Conservation (phyloP, 805 yeast genomes). For the Candida peoriensis region DNA sequence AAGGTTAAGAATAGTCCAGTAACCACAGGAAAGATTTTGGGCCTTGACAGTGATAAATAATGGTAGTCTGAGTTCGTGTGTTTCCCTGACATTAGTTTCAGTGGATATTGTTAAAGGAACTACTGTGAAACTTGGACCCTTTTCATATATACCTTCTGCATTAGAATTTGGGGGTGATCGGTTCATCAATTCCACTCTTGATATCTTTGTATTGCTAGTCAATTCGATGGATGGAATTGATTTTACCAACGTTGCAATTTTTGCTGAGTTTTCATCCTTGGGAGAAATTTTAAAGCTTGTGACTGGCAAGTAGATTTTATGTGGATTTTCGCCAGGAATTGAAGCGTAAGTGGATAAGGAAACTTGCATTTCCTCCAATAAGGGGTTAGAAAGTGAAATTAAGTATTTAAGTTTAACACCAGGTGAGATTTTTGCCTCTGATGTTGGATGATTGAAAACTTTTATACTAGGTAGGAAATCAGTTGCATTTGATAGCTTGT, state of each 20-base stretch:
- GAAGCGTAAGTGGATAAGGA: constrained; percentile 11
- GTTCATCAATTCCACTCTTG: constrained; percentile 28
- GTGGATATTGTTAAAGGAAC: constrained; percentile 20
- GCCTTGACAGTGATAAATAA: neutral
- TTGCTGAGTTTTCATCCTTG: constrained; percentile 13
- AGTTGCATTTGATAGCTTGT: constrained; percentile 23
- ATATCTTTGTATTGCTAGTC: constrained; percentile 20
- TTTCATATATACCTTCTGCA: constrained; percentile 11
- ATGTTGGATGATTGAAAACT: constrained; percentile 6
- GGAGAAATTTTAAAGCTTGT: constrained; percentile 13
- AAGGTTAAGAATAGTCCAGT: neutral
- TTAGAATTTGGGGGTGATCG: constrained; percentile 13
- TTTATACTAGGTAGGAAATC: constrained; percentile 20
- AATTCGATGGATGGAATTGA: constrained; percentile 28
- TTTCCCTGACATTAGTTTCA: neutral
- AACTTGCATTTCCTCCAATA: constrained; percentile 7
- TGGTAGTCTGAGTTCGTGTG: neutral
- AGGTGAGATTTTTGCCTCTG: neutral
- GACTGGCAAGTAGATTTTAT: constrained; percentile 15
- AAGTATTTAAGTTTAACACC: constrained; percentile 2
- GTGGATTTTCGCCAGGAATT: constrained; percentile 3
- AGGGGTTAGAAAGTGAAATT: constrained; percentile 16
- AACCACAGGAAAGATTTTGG: neutral
- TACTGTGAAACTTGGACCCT: constrained; percentile 26
- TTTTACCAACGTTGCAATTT: constrained; percentile 18